Evolutionary conservation across 768 basidiomycete genomes (phyloP).

Genomic region (Fistulinella prunicolor): DNA sequence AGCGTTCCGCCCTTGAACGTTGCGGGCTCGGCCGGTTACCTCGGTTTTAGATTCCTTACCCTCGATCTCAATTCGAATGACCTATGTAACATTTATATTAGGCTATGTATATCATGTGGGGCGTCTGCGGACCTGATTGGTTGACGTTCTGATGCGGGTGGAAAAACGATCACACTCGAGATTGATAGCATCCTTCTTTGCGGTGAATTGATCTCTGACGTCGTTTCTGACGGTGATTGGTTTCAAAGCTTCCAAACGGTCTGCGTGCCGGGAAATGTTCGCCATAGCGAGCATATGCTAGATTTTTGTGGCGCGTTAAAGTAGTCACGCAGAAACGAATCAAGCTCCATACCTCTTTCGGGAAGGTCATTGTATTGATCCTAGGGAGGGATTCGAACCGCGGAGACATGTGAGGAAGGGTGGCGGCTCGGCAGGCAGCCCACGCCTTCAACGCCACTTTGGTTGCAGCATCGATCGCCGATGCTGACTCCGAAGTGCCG

Average conservation of each 20-base stretch:
- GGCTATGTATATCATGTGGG: neutral
- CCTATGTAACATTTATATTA: slow-evolving; percentile 6
- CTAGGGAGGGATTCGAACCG: slow-evolving; percentile 17
- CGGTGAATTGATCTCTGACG: slow-evolving; percentile 28
- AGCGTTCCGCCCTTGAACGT: slow-evolving; percentile 38
- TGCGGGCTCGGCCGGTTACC: slow-evolving; percentile 22
- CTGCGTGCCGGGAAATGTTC: slow-evolving; percentile 44
- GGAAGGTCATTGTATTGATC: slow-evolving; percentile 27
- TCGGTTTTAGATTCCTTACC: neutral
- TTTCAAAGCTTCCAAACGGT: slow-evolving; percentile 48
- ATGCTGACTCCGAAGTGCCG: slow-evolving; percentile 2
- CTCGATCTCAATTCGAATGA: slow-evolving; percentile 20
- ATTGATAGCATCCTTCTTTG: slow-evolving; percentile 30
- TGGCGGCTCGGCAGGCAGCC: slow-evolving; percentile 40
- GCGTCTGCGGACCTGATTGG: slow-evolving; percentile 35
- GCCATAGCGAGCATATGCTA: slow-evolving; percentile 45
- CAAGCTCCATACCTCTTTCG: slow-evolving; percentile 25
- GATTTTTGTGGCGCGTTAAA: slow-evolving; percentile 1
- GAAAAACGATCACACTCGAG: slow-evolving; percentile 42
- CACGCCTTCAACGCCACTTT: slow-evolving; percentile 43
- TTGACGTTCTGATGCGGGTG: slow-evolving; percentile 39
- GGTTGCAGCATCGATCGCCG: slow-evolving; percentile 13
- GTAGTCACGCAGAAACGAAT: neutral
- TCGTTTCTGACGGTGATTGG: slow-evolving; percentile 44
- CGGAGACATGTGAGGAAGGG: slow-evolving; percentile 16